Conservation (phyloP, 1,284 basidiomycete genomes). For the Pisolithus thermaeus region DNA sequence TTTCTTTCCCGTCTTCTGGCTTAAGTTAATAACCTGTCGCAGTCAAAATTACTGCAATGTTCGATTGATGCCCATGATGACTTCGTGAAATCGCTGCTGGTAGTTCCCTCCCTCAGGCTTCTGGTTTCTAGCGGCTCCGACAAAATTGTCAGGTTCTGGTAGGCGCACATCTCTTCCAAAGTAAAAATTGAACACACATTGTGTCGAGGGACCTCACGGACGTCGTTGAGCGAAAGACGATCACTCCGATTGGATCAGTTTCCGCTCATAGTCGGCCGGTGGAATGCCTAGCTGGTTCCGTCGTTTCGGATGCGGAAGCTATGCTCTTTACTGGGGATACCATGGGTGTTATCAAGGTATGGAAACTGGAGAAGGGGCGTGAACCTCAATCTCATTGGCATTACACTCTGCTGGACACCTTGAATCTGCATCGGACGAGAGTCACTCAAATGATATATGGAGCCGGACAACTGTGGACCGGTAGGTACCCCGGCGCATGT, state of each 20-base stretch:
- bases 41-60: constrained; percentile 68
- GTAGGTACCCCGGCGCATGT: constrained; percentile 34
- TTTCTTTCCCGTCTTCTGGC: background rate
- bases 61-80: constrained; percentile 78
- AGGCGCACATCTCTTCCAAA: constrained; percentile 8
- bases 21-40: constrained; percentile 9
- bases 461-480: constrained; percentile 76
- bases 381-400: constrained; percentile 46
- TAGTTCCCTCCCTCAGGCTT: constrained; percentile 59
- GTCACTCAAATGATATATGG: constrained; percentile 69
- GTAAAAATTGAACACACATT: background rate
- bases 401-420: constrained; percentile 47
- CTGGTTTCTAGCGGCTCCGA: constrained; percentile 89
- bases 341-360: constrained; percentile 76
- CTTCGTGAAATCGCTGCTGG: constrained; percentile 79
- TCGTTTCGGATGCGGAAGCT: constrained; percentile 38
- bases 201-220: constrained; percentile 54
- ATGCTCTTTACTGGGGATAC: constrained; percentile 78
- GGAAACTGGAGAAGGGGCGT: constrained; percentile 54
- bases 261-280: constrained; percentile 72
- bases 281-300: constrained; percentile 51
- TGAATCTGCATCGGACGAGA: constrained; percentile 72
- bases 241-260: constrained; percentile 56
- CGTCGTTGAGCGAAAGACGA: constrained; percentile 35
- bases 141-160: constrained; percentile 87